Evolutionary conservation across 2,329 filamentous ascomycete genomes (phyloP).

Genomic region (Penicillium sclerotiorum): DNA sequence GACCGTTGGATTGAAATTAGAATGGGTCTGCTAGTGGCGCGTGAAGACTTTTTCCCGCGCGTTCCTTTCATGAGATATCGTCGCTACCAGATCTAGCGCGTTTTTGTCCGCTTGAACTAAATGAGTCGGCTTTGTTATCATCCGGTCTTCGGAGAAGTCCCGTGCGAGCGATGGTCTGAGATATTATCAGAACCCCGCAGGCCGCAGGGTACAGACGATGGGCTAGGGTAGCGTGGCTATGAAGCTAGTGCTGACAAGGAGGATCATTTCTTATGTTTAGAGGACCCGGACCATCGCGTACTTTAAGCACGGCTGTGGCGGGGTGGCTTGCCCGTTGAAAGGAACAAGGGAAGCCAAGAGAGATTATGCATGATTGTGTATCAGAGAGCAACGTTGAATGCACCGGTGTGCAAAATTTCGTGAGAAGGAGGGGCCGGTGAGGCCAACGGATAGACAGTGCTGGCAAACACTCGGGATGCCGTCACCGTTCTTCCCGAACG

Average conservation of each 20-base stretch:
- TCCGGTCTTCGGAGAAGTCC: neutral
- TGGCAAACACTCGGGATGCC: slow-evolving; percentile 6
- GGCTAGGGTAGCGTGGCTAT: too few species aligned
- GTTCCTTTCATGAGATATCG: neutral
- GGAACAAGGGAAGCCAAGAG: neutral
- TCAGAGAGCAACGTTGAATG: too few species aligned
- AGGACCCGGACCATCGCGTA: neutral
- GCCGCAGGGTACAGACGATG: too few species aligned
- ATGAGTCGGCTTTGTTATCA: slow-evolving; percentile 2
- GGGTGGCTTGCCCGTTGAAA: neutral
- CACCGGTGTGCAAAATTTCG: too few species aligned
- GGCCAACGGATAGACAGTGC: too few species aligned
- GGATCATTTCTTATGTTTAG: neutral
- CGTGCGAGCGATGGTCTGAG: neutral
- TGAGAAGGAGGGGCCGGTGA: neutral
- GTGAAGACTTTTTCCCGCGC: neutral
- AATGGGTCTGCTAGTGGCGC: neutral
- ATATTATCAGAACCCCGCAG: neutral
- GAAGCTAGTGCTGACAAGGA: too few species aligned
- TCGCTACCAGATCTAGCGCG: neutral
- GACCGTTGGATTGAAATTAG: neutral
- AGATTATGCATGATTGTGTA: too few species aligned
- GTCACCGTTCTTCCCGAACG: slow-evolving; percentile 14
- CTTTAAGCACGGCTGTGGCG: neutral
- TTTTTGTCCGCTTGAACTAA: neutral